Conservation (phyloP, 1,139 yeast genomes). For the Taphrina communis region DNA sequence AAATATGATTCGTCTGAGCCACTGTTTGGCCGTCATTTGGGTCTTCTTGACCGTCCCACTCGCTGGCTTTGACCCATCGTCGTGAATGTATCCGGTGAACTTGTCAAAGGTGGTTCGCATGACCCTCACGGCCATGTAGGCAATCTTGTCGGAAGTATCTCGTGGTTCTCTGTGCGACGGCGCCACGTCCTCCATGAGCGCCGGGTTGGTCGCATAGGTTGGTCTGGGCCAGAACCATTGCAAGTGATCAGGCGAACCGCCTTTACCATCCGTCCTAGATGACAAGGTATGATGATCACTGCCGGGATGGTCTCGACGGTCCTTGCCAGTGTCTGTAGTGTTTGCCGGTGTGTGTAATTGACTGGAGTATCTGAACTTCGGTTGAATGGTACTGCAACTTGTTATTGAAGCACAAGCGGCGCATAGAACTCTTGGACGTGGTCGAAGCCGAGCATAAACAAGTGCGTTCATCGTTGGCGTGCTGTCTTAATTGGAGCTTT, state of each 20-base stretch:
- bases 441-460: not conserved
- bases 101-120: conserved; percentile 64
- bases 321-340: not conserved
- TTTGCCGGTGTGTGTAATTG: not conserved
- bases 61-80: not conserved
- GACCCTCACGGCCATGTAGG: conserved; percentile 57
- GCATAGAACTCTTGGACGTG: not conserved
- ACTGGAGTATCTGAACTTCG: not conserved
- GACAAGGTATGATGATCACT: not conserved
- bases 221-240: conserved; percentile 14
- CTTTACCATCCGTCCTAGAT: not conserved
- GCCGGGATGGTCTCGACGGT: not conserved
- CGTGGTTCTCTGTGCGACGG: conserved; percentile 63
- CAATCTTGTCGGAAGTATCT: conserved; percentile 60
- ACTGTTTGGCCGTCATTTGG: conserved; percentile 69
- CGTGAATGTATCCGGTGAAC: conserved; percentile 68
- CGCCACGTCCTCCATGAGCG: conserved; percentile 51
- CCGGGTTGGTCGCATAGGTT: not conserved
- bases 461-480: not conserved
- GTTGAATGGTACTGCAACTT: not conserved
- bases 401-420: not conserved
- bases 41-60: conserved; percentile 3
- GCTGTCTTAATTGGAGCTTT: too few species aligned
- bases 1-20: conserved; percentile 72
- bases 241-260: not conserved